Conservation (phyloP, 2,329 filamentous ascomycete species). For the Calcarisporium arbuscula region DNA sequence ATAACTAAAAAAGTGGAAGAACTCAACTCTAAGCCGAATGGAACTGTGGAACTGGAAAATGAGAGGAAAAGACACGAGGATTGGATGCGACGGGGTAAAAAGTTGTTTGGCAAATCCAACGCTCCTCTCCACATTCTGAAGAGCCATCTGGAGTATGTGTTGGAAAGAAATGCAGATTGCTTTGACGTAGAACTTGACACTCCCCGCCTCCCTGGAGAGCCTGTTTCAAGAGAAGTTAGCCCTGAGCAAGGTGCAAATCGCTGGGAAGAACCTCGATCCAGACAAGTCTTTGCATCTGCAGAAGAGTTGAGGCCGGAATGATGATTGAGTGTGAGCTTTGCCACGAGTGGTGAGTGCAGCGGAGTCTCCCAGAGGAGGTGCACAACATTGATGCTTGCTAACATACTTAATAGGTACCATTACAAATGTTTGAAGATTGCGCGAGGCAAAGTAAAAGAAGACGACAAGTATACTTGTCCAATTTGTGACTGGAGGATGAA, state of each 20-base stretch:
- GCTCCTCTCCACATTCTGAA: slow-evolving; percentile 93
- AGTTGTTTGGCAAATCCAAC: slow-evolving; percentile 96
- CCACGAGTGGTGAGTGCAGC: slow-evolving; percentile 78
- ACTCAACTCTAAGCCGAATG: slow-evolving; percentile 85
- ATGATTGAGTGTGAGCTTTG: slow-evolving; percentile 99
- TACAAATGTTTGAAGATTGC: slow-evolving; percentile 98
- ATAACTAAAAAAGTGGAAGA: slow-evolving; percentile 83
- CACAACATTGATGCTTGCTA: not conserved
- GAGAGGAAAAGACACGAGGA: slow-evolving; percentile 94
- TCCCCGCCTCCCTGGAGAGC: slow-evolving; percentile 84
- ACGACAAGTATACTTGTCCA: slow-evolving; percentile 96
- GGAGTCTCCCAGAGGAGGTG: no score
- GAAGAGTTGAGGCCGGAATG: slow-evolving; percentile 89
- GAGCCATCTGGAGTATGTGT: slow-evolving; percentile 87
- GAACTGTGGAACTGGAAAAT: slow-evolving; percentile 87
- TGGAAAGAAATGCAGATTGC: slow-evolving; percentile 82
- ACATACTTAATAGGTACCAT: slow-evolving; percentile 64
- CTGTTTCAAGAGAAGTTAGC: slow-evolving; percentile 74
- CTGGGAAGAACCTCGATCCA: slow-evolving; percentile 55
- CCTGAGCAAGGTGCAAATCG: slow-evolving; percentile 45
- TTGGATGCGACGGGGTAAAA: slow-evolving; percentile 98
- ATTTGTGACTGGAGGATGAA: slow-evolving; percentile 97
- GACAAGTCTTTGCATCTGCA: slow-evolving; percentile 93
- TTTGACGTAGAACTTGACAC: slow-evolving; percentile 83
- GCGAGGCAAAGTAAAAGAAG: slow-evolving; percentile 94